Percentiles rank a stretch among this genome's conserved stretches.
These are phyloP conservation scores for Verticillium zaregamsianum DNA, from an alignment of 2,329 filamentous ascomycete genomes.

Conservation along the genomic window DNA sequence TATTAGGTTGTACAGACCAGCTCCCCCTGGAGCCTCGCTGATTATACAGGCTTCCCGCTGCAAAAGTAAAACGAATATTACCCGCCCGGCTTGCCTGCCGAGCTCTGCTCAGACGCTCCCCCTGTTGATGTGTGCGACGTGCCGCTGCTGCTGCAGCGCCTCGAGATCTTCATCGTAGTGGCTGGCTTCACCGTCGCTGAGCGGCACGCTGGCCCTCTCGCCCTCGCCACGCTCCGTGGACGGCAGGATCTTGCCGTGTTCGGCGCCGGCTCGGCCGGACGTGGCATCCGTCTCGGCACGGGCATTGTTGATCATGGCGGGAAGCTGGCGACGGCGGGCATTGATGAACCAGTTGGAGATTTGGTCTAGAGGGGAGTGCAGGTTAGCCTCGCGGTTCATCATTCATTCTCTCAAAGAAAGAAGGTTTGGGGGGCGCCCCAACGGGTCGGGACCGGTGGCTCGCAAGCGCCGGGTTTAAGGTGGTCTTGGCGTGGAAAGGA, in stretches of 20 bases:
- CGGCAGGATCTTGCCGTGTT: constrained; percentile 31
- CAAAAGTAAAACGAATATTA: neutral
- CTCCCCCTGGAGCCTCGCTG: neutral
- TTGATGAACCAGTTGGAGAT: constrained; percentile 84
- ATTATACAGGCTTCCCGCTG: neutral
- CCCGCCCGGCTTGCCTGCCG: neutral
- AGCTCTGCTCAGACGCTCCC: constrained; percentile 36
- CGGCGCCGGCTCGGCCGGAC: constrained; percentile 11
- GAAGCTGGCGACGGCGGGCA: constrained; percentile 62
- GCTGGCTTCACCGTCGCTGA: constrained; percentile 44
- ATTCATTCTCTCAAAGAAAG: neutral
- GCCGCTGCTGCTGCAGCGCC: constrained; percentile 26
- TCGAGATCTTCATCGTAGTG: constrained; percentile 41
- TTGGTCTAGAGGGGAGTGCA: constrained; percentile 43
- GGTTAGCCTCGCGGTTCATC: neutral
- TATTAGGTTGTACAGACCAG: neutral
- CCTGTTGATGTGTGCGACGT: constrained; percentile 33
- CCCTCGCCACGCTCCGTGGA: constrained; percentile 32
- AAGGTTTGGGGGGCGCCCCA: neutral
- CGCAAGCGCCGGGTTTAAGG: neutral
- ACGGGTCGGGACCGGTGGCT: neutral
- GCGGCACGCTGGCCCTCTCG: constrained; percentile 29
- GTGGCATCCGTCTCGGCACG: constrained; percentile 47
- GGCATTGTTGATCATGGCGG: constrained; percentile 54
- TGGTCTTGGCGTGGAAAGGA: constrained; percentile 1